A percentile compares a stretch with the other conserved stretches of the same genome.
These are phyloP conservation scores for Sclerotinia borealis DNA, from an alignment of 2,329 filamentous ascomycete species.

Conservation along the genomic window DNA sequence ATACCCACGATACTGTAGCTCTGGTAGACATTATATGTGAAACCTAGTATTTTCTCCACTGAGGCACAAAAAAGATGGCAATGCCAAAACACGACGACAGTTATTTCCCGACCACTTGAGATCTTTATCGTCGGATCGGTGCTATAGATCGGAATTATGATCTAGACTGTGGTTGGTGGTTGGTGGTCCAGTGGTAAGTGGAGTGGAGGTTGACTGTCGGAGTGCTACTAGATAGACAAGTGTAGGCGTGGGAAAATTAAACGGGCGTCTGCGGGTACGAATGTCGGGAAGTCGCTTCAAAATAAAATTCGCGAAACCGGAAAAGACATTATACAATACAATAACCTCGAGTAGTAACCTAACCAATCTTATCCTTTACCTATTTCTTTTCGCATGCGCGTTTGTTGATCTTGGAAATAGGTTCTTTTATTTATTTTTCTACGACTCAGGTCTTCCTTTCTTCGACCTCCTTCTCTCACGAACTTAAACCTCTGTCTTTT, in stretches of 20 bases:
- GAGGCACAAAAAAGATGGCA: neutral
- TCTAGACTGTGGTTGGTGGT: neutral
- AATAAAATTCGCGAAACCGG: constrained; percentile 13
- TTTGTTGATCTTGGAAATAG: neutral
- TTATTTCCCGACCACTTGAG: neutral
- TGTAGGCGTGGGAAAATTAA: constrained; percentile 6
- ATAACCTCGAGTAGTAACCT: neutral
- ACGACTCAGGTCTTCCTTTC: neutral
- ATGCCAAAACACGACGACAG: neutral
- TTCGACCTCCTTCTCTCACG: neutral
- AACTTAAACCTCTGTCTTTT: constrained; percentile 13
- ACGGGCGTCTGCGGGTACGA: constrained; percentile 4
- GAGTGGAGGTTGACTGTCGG: constrained; percentile 9
- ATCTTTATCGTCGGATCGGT: neutral
- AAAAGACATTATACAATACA: constrained; percentile 10
- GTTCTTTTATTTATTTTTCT: neutral
- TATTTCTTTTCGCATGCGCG: constrained; percentile 8
- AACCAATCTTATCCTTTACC: neutral
- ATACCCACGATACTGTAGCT: constrained; percentile 31
- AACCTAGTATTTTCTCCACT: neutral
- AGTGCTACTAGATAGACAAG: neutral
- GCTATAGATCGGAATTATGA: neutral
- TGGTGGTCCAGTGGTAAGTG: constrained; percentile 2
- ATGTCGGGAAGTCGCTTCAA: constrained; percentile 5
- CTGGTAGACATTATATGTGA: constrained; percentile 32